A percentile compares a stretch with the other conserved stretches of the same genome.
Evolutionary conservation across 176 grass and related monocot genomes (phyloP).

Genomic region (Themeda triandra): DNA sequence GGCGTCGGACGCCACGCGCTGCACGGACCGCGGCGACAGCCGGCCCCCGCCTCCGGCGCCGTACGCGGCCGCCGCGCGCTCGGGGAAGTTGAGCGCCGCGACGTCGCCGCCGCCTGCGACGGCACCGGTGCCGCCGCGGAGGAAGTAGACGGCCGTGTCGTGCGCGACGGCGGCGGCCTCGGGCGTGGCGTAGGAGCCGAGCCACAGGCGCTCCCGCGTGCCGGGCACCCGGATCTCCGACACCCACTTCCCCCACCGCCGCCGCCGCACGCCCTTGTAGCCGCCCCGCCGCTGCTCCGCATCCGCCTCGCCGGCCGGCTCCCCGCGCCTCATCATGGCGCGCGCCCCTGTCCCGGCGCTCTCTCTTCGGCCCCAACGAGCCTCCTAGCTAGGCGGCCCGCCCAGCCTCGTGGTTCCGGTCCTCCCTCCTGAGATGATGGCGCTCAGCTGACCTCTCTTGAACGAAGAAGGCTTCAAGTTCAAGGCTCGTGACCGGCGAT

Average conservation of each 20-base stretch:
- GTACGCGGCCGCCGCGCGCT: slow-evolving; percentile 29
- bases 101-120: neutral
- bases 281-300: slow-evolving; percentile 13
- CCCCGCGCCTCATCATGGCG: slow-evolving; percentile 28
- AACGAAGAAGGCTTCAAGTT: neutral
- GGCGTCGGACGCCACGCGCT: slow-evolving; percentile 76
- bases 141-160: slow-evolving; percentile 85
- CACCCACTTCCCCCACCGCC: slow-evolving; percentile 75
- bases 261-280: slow-evolving; percentile 67
- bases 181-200: slow-evolving; percentile 79
- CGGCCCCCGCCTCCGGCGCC: neutral
- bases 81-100: slow-evolving; percentile 70
- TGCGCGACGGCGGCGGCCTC: slow-evolving; percentile 83
- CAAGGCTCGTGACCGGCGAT: neutral
- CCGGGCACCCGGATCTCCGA: slow-evolving; percentile 75
- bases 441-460: neutral
- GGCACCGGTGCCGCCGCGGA: slow-evolving; percentile 26
- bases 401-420: neutral
- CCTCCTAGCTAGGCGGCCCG: neutral
- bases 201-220: slow-evolving; percentile 73
- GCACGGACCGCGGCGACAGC: slow-evolving; percentile 63
- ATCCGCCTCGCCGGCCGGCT: neutral
- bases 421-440: neutral
- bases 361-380: neutral
- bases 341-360: neutral